Conservation (phyloP, 2,329 filamentous ascomycete species). For the Aspergillus sp. region DNA sequence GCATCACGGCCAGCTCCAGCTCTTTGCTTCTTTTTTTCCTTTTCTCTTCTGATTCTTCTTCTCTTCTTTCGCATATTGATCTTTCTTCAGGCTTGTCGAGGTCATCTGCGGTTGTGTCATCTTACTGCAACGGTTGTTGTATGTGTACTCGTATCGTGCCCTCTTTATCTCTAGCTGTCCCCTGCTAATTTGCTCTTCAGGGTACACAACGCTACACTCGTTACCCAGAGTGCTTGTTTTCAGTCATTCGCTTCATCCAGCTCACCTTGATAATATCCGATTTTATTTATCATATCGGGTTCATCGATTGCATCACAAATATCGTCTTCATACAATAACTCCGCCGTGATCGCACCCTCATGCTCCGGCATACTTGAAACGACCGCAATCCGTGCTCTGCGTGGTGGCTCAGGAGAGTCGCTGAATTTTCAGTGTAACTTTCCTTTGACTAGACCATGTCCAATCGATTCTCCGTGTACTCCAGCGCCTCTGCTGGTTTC, state of each 20-base stretch:
- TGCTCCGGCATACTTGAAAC: slow-evolving; percentile 36
- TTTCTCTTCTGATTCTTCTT: background rate
- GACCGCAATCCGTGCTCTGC: background rate
- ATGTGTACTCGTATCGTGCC: too few species aligned
- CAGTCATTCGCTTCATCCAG: too few species aligned
- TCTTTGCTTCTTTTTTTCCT: slow-evolving; percentile 5
- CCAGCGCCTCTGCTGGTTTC: slow-evolving; percentile 51
- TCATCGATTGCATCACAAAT: too few species aligned
- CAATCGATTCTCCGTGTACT: slow-evolving; percentile 57
- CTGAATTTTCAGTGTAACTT: background rate
- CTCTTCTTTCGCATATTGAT: background rate
- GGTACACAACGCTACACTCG: too few species aligned
- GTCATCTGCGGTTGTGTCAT: background rate
- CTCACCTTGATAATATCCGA: too few species aligned
- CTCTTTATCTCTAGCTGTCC: background rate
- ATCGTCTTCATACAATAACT: too few species aligned
- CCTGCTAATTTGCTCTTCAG: background rate
- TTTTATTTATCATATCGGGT: too few species aligned
- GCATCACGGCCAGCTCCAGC: slow-evolving; percentile 1
- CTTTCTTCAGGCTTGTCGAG: background rate
- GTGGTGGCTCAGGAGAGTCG: background rate
- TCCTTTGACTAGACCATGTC: slow-evolving; percentile 44
- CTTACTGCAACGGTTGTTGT: too few species aligned
- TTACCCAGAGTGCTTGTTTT: too few species aligned
- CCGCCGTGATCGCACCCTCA: background rate